Evolutionary conservation across 805 yeast species (phyloP).

Genomic region (Candida vartiovaarae): DNA sequence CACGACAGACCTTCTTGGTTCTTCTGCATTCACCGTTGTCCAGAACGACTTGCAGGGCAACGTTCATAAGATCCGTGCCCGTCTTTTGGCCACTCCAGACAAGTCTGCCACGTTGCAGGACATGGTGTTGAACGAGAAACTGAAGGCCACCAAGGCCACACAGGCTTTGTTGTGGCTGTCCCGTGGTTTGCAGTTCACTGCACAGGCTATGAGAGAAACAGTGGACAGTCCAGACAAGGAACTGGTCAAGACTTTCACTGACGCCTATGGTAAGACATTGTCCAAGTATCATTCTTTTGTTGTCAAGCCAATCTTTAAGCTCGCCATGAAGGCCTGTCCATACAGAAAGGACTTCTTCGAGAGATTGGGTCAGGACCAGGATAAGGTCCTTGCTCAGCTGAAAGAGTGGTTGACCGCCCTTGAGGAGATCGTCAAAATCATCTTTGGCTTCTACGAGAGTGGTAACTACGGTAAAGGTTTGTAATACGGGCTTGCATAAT

Average conservation of each 20-base stretch:
- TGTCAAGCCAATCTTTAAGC: constrained; percentile 78
- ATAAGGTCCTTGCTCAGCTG: constrained; percentile 57
- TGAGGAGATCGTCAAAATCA: constrained; percentile 64
- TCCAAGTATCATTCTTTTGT: constrained; percentile 76
- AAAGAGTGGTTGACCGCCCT: constrained; percentile 69
- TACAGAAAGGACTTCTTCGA: constrained; percentile 79
- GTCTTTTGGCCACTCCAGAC: constrained; percentile 58
- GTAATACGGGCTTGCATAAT: constrained; percentile 19
- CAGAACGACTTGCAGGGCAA: constrained; percentile 87
- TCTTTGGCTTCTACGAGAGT: constrained; percentile 65
- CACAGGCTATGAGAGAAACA: constrained; percentile 79
- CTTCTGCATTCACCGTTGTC: constrained; percentile 78
- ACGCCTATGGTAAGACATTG: constrained; percentile 76
- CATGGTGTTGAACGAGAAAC: constrained; percentile 64
- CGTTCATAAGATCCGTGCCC: constrained; percentile 64
- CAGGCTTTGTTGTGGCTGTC: constrained; percentile 87
- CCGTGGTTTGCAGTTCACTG: constrained; percentile 86
- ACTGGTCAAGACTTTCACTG: constrained; percentile 70
- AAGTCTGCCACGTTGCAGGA: constrained; percentile 67
- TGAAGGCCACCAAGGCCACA: constrained; percentile 68
- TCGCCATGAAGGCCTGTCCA: constrained; percentile 95
- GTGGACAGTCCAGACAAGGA: constrained; percentile 55
- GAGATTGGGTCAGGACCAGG: constrained; percentile 74
- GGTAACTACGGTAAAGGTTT: constrained; percentile 89
- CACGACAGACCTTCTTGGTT: constrained; percentile 57